phyloP scores from a whole-genome alignment of 1,284 basidiomycete genomes.

The Heterobasidion parviporum region DNA sequence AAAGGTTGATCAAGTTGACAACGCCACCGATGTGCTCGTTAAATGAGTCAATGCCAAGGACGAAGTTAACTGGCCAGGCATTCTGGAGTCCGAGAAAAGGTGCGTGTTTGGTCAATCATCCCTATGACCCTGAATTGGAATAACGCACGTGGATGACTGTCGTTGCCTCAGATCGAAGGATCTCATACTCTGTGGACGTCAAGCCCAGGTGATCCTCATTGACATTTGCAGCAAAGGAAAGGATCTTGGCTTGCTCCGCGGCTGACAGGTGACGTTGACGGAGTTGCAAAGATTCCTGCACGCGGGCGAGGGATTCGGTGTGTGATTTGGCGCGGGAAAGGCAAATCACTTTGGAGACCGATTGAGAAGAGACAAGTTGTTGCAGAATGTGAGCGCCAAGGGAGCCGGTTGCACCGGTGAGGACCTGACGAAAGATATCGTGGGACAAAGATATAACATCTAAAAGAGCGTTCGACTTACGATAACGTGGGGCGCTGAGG shows the following conservation, averaged over 20 bases:
- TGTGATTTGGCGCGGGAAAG: constrained; percentile 41
- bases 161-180: constrained; percentile 28
- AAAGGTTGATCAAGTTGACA: constrained; percentile 45
- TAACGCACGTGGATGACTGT: constrained; percentile 39
- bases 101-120: not conserved
- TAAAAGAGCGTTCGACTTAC: not conserved
- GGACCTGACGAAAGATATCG: constrained; percentile 17
- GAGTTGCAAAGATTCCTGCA: constrained; percentile 25
- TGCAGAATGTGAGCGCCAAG: constrained; percentile 52
- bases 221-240: not conserved
- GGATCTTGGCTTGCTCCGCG: not conserved
- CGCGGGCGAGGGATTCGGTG: constrained; percentile 25
- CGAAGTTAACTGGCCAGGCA: constrained; percentile 43
- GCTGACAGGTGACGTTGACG: constrained; percentile 5
- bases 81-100: constrained; percentile 19
- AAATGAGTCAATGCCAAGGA: constrained; percentile 35
- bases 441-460: too few relatives aligned
- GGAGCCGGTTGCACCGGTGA: constrained; percentile 57
- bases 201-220: not conserved
- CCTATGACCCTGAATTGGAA: not conserved
- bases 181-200: constrained; percentile 1
- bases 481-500: not conserved
- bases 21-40: constrained; percentile 44
- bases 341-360: constrained; percentile 39
- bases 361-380: constrained; percentile 28